Evolutionary conservation across 306 rosid species (phyloP).

Genomic region (Castanospermum australe): DNA sequence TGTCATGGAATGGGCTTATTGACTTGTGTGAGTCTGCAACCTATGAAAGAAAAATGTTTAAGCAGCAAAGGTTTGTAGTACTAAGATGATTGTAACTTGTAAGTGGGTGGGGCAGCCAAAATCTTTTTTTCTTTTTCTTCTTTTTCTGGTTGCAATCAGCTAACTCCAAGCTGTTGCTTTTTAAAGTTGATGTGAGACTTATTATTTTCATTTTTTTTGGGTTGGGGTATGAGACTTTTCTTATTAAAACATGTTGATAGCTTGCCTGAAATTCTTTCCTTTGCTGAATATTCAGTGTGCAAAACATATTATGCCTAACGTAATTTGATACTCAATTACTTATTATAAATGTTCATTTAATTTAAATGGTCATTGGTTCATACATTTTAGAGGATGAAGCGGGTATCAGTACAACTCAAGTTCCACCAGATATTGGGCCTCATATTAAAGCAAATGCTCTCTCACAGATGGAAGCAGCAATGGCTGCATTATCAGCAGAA

Average conservation of each 20-base stretch:
- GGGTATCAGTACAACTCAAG: constrained; percentile 50
- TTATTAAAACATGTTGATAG: background rate
- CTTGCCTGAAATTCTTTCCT: background rate
- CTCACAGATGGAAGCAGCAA: constrained; percentile 85
- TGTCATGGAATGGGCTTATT: background rate
- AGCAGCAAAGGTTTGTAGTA: background rate
- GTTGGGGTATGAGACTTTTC: background rate
- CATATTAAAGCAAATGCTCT: constrained; percentile 62
- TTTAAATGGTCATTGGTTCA: constrained; percentile 2
- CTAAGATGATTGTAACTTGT: constrained; percentile 5
- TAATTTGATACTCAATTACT: background rate
- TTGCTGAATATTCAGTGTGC: background rate
- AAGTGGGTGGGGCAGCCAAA: background rate
- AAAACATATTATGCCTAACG: background rate
- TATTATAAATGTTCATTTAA: background rate
- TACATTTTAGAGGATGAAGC: constrained; percentile 64
- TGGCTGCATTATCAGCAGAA: constrained; percentile 69
- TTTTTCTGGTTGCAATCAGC: background rate
- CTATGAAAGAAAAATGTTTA: background rate
- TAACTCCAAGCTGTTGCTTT: background rate
- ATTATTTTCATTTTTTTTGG: too few species aligned
- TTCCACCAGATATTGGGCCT: constrained; percentile 65
- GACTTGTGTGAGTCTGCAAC: background rate
- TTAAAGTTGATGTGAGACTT: background rate
- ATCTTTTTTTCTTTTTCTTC: background rate